Evolutionary conservation across 306 rosid genomes (phyloP), one percentile per base, ranked within the genome.

Genomic region (Pyrus communis): DNA sequence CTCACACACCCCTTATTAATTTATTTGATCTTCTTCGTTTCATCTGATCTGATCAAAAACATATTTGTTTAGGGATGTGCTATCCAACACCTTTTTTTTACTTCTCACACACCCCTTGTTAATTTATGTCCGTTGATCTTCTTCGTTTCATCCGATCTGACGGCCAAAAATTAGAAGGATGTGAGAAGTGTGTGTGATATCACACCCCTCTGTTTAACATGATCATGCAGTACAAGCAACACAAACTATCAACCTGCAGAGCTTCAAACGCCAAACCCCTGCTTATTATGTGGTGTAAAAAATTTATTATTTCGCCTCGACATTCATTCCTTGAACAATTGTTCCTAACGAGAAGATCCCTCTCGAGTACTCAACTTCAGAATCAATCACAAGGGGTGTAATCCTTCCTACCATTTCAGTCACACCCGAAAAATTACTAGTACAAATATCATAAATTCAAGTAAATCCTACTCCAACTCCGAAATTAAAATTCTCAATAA

Each of bases 391-490:
- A 63, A 17, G 70, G 71, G 70, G 70, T 30, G n/a, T 30, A 75
- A 75, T 62, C 63, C 55, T 51, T 21, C 55, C 55, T 23, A 65
- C 81, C 69, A 81, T 70, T 80, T 58, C 80, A 80, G 52, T 77
- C 68, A 79, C 81, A 73, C 80, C 80, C 82, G 69, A 76, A 70
- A 64, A 73, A 82, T 79, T 43, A 81, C 81, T 61, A 60, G 79
- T 84, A 84, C 87, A 82, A 11, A 33, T 52, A 40, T 74, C 64
- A 66, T 21, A 73, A 70, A 62, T 22, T 58, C 76, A 73, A n/a
- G 72, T 78, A 80, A 51, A 76, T 69, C 83, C 55, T 84, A 81
- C 76, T 77, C 74, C 75, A 75, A 67, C 73, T 54, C 76, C 67
- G 78, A 79, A 74, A 80, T 72, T 70, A 75, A 73, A 77, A 69